Conservation (phyloP, 495 filamentous ascomycete species). For the Penicillium antarcticum region DNA sequence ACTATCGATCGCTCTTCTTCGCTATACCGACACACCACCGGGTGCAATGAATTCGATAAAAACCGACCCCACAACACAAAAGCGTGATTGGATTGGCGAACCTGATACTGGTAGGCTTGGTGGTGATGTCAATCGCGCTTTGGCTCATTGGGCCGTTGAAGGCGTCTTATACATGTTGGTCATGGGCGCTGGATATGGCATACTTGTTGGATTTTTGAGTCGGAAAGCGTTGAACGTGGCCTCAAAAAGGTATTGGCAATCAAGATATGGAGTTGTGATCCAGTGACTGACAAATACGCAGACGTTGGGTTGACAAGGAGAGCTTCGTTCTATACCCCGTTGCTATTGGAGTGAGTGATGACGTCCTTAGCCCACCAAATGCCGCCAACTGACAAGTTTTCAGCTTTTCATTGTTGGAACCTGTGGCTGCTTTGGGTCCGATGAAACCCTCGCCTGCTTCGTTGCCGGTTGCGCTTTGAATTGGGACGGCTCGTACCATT, state of each 20-base stretch:
- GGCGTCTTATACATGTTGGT: slow-evolving; percentile 41
- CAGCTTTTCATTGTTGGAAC: slow-evolving; percentile 37
- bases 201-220: slow-evolving; percentile 29
- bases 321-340: slow-evolving; percentile 30
- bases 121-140: slow-evolving; percentile 26
- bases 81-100: slow-evolving; percentile 27
- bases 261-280: no score
- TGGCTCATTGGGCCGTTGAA: slow-evolving; percentile 40
- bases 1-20: slow-evolving; percentile 52
- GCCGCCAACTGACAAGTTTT: background rate
- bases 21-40: slow-evolving; percentile 43
- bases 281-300: background rate
- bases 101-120: slow-evolving; percentile 32
- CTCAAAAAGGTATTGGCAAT: slow-evolving; percentile 12
- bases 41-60: background rate
- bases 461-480: slow-evolving; percentile 36
- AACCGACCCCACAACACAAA: background rate
- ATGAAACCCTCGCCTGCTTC: slow-evolving; percentile 41
- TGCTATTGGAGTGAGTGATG: slow-evolving; percentile 27
- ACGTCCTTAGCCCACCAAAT: no score
- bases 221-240: slow-evolving; percentile 29
- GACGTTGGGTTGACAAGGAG: slow-evolving; percentile 36
- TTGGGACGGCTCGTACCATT: slow-evolving; percentile 36
- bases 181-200: slow-evolving; percentile 32
- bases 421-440: slow-evolving; percentile 38